These are phyloP conservation scores for Euclidium syriacum DNA, from an alignment of 345 rosid species.

Conservation along the genomic window DNA sequence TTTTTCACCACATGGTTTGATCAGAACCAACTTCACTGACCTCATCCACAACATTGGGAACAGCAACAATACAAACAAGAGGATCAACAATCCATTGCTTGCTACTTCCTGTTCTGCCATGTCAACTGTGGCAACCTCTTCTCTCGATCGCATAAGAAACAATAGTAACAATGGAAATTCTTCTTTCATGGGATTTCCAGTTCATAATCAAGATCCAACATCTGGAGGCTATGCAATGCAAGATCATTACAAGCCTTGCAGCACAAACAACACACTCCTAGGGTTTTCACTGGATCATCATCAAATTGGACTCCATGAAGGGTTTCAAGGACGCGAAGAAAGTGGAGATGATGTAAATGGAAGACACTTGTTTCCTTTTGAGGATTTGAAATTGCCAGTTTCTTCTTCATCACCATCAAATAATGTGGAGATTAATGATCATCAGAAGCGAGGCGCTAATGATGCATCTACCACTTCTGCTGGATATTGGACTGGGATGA, in stretches of 20 bases:
- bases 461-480: slow-evolving; percentile 35
- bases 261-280: slow-evolving; percentile 33
- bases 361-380: slow-evolving; percentile 81
- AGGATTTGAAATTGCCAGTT: slow-evolving; percentile 72
- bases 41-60: slow-evolving; percentile 46
- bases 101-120: slow-evolving; percentile 30
- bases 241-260: slow-evolving; percentile 68
- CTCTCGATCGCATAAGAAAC: slow-evolving; percentile 77
- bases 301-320: slow-evolving; percentile 47
- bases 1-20: slow-evolving; percentile 49
- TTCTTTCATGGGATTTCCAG: slow-evolving; percentile 64
- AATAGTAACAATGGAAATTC: slow-evolving; percentile 43
- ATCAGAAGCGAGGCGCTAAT: slow-evolving; percentile 48
- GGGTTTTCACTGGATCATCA: slow-evolving; percentile 77
- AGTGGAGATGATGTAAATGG: slow-evolving; percentile 47
- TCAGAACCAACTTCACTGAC: slow-evolving; percentile 49
- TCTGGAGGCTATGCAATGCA: slow-evolving; percentile 59
- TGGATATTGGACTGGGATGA: slow-evolving; percentile 93
- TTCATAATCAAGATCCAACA: slow-evolving; percentile 48
- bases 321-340: slow-evolving; percentile 29
- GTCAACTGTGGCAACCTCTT: slow-evolving; percentile 30
- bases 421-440: slow-evolving; percentile 37
- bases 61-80: slow-evolving; percentile 24
- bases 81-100: slow-evolving; percentile 32
- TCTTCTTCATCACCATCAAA: slow-evolving; percentile 31